Base-by-base conservation (phyloP, 345 rosid species). In the Draba incana region DNA sequence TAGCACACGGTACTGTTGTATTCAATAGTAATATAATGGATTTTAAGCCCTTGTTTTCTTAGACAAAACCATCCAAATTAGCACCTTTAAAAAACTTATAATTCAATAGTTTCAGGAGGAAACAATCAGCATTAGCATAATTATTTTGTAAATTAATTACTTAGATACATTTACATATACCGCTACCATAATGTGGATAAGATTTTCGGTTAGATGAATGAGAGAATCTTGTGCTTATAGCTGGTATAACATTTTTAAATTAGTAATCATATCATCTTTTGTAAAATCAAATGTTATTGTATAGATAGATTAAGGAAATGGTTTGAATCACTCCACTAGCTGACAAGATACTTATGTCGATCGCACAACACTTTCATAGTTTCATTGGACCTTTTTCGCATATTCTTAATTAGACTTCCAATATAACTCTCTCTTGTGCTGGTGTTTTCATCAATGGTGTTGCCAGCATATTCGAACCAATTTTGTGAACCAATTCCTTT, bases 401-500 rank as follows among this genome's bases (percentile, higher is more conserved):
- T 33, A 1, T 33, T 44, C 38, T 60, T 57, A 13, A 8, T 9
- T 39, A 45, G 49, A 10, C 49, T 6, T 45, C 49, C 10, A 2
- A 44, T 28, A 44, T 28, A 33, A 44, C 53, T 28, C 53, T 45
- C 45, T 45, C 66, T 61, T 30, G 41, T 44, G 10, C 53, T 45
- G 53, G 45, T 45, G 14, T 45, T 25, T 59, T 59, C 66, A 61
- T 30, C 53, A 30, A 15, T 61, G 64, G 38, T 27, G 53, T 28
- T 62, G 52, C 53, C 66, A 62, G 42, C 53, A 45, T 25, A 35
- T 35, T 35, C 10, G 39, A 35, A 35, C 3, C 39, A 35, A 35
- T 35, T 35, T 33, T 33, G 1, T 33, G 37, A 5, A 33, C 6
- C 37, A 33, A 33, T 28, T 28, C 4, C 5, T 28, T 28, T 2